Evolutionary conservation across 371 early-diverging fungal genomes (phyloP).

Genomic region (Zychaea mexicana): DNA sequence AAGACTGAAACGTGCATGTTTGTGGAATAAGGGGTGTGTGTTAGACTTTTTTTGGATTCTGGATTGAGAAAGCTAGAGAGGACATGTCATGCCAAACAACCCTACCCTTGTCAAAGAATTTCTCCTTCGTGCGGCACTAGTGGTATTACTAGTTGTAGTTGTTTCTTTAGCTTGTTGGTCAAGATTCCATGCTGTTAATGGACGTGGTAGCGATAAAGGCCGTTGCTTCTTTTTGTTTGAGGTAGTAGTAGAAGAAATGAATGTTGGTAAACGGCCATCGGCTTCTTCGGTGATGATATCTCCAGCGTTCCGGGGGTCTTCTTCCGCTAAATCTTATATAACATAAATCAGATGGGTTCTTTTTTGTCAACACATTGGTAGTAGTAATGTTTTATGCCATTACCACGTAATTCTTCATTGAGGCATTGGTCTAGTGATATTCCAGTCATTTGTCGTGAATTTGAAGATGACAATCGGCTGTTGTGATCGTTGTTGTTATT

Average conservation of each 20-base stretch:
- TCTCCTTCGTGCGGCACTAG: not conserved
- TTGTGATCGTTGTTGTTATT: not conserved
- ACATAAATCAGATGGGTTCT: too few relatives aligned
- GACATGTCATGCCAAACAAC: not conserved
- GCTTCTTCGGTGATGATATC: not conserved
- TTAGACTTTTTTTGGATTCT: not conserved
- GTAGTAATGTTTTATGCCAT: not conserved
- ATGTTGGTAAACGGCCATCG: too few relatives aligned
- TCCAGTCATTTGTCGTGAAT: slow-evolving; percentile 13
- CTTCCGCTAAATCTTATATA: slow-evolving; percentile 1
- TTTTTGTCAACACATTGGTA: not conserved
- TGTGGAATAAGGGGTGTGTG: not conserved
- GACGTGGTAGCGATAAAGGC: not conserved
- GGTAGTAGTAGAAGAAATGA: not conserved
- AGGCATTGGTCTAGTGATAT: slow-evolving; percentile 9
- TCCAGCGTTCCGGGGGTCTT: too few relatives aligned
- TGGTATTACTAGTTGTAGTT: not conserved
- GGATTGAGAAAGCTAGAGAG: not conserved
- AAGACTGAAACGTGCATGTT: not conserved
- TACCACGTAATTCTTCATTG: slow-evolving; percentile 11
- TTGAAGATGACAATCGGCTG: not conserved
- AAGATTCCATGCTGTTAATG: not conserved
- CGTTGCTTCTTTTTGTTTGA: not conserved
- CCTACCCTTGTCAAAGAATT: slow-evolving; percentile 8
- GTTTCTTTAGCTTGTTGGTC: not conserved